phyloP scores from a whole-genome alignment of 2,329 filamentous ascomycete genomes.

The Aspergillus pseudonomiae region DNA sequence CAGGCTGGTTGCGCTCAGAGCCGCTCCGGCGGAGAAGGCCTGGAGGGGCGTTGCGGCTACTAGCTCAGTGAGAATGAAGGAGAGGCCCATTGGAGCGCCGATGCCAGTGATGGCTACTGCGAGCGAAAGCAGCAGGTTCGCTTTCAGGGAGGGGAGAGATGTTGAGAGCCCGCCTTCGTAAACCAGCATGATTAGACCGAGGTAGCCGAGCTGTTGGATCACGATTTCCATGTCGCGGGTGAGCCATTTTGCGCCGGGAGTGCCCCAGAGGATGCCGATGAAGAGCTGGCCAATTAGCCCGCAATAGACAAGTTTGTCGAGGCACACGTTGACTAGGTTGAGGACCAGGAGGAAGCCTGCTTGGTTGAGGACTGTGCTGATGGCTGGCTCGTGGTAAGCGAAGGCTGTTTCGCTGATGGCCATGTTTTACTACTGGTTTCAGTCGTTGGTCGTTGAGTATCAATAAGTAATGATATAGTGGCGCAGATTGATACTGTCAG shows the following conservation, averaged over 20 bases:
- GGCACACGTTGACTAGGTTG: slow-evolving; percentile 59
- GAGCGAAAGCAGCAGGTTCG: slow-evolving; percentile 63
- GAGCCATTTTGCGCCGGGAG: slow-evolving; percentile 66
- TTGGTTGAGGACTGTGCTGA: slow-evolving; percentile 61
- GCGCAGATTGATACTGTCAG: neutral
- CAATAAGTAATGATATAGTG: too few relatives aligned
- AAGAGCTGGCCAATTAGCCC: slow-evolving; percentile 73
- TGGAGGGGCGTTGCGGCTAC: slow-evolving; percentile 58
- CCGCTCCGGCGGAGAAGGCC: slow-evolving; percentile 72
- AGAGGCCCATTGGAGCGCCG: slow-evolving; percentile 63
- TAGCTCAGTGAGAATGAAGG: slow-evolving; percentile 61
- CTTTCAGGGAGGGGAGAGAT: slow-evolving; percentile 55
- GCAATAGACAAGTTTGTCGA: slow-evolving; percentile 67
- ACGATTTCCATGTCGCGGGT: slow-evolving; percentile 54
- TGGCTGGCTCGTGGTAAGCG: slow-evolving; percentile 66
- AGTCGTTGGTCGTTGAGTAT: neutral
- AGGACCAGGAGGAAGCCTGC: slow-evolving; percentile 66
- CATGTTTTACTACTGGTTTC: neutral
- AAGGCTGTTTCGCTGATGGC: slow-evolving; percentile 31
- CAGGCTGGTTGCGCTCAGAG: slow-evolving; percentile 73
- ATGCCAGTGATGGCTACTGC: slow-evolving; percentile 70
- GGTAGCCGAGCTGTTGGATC: slow-evolving; percentile 69
- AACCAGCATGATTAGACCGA: slow-evolving; percentile 72
- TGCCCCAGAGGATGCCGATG: slow-evolving; percentile 70
- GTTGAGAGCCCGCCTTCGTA: slow-evolving; percentile 59